Base-by-base conservation (phyloP, 2,329 filamentous ascomycete species). In the Fusarium sp. region DNA sequence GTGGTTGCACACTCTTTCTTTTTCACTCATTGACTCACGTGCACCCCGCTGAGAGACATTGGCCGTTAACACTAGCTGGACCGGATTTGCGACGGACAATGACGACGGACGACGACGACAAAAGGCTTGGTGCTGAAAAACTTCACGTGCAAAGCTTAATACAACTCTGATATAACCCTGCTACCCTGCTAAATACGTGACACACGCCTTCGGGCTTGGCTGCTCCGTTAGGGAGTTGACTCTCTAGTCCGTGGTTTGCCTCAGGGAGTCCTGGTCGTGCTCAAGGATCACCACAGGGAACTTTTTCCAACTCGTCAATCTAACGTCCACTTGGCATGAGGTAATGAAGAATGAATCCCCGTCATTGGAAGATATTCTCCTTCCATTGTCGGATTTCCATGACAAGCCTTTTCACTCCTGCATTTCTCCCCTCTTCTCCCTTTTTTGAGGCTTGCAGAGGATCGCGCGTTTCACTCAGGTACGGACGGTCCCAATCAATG, bases 381-480 rank as follows among this genome's bases (percentile, higher is more conserved):
- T 59, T 65, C 33, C 60, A 60, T 60, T 36, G 52, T 61, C 65
- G 71, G 67, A 45, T 29, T 29, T 52, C 25, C 47, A 52, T 57
- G 33, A 36, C 52, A 33, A 36, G 52, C 20, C 52, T 13, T 33
- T 57, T 57, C 6, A 14, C 29, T 27, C 45, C 25, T 50, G 29
- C 52, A 20, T 50, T 57, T 40, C 64, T 47, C 36, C 25, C 31
- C 60, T 67, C 16, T 62, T 67, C 72, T 65, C 22, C 14, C 9
- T n/a, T 16, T 27, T 52, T 52, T n/a, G 64, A 62, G 63, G 62
- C 63, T 64, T 63, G 72, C 66, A 75, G 63, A 65, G 58, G 71
- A 69, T 74, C 47, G 63, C 40, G 70, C 42, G 76, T 78, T 78
- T 78, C 76, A 78, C 47, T 64, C 69, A 76, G 71, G 71, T 63